These are phyloP conservation scores for Lanmaoa pseudosensibilis DNA, from an alignment of 768 basidiomycete genomes.

Conservation along the genomic window DNA sequence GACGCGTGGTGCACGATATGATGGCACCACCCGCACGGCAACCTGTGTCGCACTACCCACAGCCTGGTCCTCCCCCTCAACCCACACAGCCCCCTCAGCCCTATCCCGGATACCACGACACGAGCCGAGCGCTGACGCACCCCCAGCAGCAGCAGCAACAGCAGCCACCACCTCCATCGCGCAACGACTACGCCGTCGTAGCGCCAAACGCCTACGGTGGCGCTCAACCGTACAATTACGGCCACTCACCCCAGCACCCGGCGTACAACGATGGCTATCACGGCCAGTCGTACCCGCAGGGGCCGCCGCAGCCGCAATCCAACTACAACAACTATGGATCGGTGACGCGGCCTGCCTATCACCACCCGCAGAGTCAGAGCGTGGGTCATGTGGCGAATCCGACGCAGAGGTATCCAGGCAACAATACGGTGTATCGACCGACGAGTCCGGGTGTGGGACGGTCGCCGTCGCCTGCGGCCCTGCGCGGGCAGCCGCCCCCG, in stretches of 20 bases:
- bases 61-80: conserved; percentile 3
- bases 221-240: conserved; percentile 17
- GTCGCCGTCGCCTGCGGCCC: conserved; percentile 51
- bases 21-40: conserved; percentile 47
- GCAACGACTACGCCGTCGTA: conserved; percentile 18
- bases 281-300: conserved; percentile 17
- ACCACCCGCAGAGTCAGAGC: conserved; percentile 16
- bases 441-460: conserved; percentile 44
- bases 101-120: conserved; percentile 22
- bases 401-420: conserved; percentile 29
- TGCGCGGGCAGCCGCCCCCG: conserved; percentile 36
- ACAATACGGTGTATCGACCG: conserved; percentile 37
- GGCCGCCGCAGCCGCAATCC: conserved; percentile 6
- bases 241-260: conserved; percentile 22
- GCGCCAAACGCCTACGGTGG: conserved; percentile 15
- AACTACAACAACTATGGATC: conserved; percentile 10
- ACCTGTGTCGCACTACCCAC: conserved; percentile 12
- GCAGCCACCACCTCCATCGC: conserved; percentile 21
- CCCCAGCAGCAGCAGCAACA: conserved; percentile 33
- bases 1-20: conserved; percentile 77
- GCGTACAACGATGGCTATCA: conserved; percentile 21
- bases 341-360: conserved; percentile 4
- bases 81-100: conserved; percentile 18
- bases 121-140: conserved; percentile 33
- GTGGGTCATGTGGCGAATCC: conserved; percentile 34